Base-by-base conservation (phyloP, 768 basidiomycete genomes). In the Auriscalpium vulgare region DNA sequence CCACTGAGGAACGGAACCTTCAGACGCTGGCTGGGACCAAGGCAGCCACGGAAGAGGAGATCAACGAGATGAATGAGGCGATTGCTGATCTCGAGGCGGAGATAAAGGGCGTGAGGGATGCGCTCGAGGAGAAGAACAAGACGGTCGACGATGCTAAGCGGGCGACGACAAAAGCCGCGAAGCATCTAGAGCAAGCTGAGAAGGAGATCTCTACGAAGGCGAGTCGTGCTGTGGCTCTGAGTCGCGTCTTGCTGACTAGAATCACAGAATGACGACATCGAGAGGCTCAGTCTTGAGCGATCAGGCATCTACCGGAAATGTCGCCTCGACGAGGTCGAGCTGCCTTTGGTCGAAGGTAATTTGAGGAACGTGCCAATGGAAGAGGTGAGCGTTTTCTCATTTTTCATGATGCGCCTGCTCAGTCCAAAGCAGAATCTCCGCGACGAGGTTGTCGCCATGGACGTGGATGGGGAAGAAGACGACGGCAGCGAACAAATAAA, bases 321-420 rank as follows among this genome's bases (percentile, higher is more conserved):
- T 70, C 82, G 93, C 59, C 76, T 99, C 46, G 97, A 99, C 59
- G 94, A 97, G 63, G 87, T 97, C 62, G 80, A 80, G 56, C 69
- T 99, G 16, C 94, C 95, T 0, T 73, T 98, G 11, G 62, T 77
- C 13, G 68, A 78, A 54, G 97, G 95, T 7, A 80, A 83, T 64
- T 72, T 98, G 54, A 86, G 83, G 68, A 82, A 89, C 62, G 91
- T 98, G 2, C 90, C 95, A 0, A 89, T 98, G 83, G 94, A 97
- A 66, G 97, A 97, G 83, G 93, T 91, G 49, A 43, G 74, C 62
- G n/a, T 50, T 16, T n/a, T 43, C 4, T 36, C 7, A 6, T 8
- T 11, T 35, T 13, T 9, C 14, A 37, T 10, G 13, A 48, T 16
- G 38, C 21, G 14, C 47, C 17, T 7, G 35, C 8, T 17, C 10